Percentiles rank a stretch among this genome's conserved stretches.
These are phyloP conservation scores for Pseudocercospora cruenta DNA, from an alignment of 2,329 filamentous ascomycete genomes.

Conservation along the genomic window DNA sequence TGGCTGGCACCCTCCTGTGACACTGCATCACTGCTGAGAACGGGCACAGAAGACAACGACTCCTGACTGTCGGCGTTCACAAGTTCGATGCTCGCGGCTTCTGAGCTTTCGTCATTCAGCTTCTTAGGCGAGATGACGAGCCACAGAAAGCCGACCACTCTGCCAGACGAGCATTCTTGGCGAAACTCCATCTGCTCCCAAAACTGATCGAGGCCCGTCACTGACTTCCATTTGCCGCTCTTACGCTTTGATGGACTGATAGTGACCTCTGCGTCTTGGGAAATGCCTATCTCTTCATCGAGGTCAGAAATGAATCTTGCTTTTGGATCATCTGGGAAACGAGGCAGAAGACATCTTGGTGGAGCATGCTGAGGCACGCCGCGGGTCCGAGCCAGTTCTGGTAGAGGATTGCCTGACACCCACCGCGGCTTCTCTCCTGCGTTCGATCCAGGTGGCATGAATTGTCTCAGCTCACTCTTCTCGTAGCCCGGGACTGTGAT, in stretches of 20 bases:
- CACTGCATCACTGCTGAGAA: constrained; percentile 12
- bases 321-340: constrained; percentile 95
- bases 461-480: constrained; percentile 73
- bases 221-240: constrained; percentile 77
- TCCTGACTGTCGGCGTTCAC: constrained; percentile 28
- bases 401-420: constrained; percentile 69
- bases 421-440: constrained; percentile 41
- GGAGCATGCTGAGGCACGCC: constrained; percentile 61
- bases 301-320: constrained; percentile 85
- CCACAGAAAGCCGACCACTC: constrained; percentile 94
- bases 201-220: constrained; percentile 84
- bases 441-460: constrained; percentile 62
- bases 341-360: constrained; percentile 78
- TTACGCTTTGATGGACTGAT: constrained; percentile 49
- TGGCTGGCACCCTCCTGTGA: not conserved
- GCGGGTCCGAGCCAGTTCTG: constrained; percentile 60
- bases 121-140: constrained; percentile 70
- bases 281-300: constrained; percentile 67
- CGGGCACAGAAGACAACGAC: constrained; percentile 8
- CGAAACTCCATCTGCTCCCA: constrained; percentile 99
- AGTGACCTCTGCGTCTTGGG: constrained; percentile 36
- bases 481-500: constrained; percentile 87
- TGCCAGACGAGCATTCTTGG: constrained; percentile 91
- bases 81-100: not conserved
- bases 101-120: constrained; percentile 5